Evolutionary conservation across 2,329 filamentous ascomycete genomes (phyloP).

Genomic region (Xylaria sp.): DNA sequence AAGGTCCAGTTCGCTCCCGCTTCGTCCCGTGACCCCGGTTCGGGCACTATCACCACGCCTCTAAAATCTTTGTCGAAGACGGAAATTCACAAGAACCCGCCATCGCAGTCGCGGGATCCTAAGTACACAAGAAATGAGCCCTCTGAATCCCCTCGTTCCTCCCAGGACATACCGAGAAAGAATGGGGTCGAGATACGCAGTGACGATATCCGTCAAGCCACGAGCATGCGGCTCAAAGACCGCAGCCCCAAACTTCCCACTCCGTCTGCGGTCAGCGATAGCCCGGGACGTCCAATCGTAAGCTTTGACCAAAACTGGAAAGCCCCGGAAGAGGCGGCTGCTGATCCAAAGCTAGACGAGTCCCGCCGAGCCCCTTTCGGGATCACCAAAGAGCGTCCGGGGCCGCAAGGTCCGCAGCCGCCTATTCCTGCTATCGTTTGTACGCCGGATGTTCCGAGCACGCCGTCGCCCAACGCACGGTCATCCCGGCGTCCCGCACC

Average conservation of each 20-base stretch:
- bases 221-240: conserved; percentile 87
- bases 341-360: conserved; percentile 75
- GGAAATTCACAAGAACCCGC: conserved; percentile 87
- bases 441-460: conserved; percentile 58
- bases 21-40: conserved; percentile 54
- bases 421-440: conserved; percentile 65
- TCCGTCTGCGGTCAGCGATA: conserved; percentile 91
- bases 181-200: conserved; percentile 85
- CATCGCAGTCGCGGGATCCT: conserved; percentile 83
- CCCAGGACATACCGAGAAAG: conserved; percentile 68
- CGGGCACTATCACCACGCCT: conserved; percentile 52
- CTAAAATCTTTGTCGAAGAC: conserved; percentile 61
- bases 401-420: conserved; percentile 48
- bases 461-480: conserved; percentile 51
- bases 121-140: conserved; percentile 77
- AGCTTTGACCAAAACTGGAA: conserved; percentile 92
- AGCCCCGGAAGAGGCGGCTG: conserved; percentile 74
- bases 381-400: conserved; percentile 46
- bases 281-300: conserved; percentile 91
- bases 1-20: conserved; percentile 66
- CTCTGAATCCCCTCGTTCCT: conserved; percentile 49
- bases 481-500: conserved; percentile 52
- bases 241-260: conserved; percentile 88
- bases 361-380: conserved; percentile 49
- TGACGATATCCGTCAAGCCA: conserved; percentile 90